Base-by-base conservation (phyloP, 352 stramenopile species). In the Thalassiosira mediterranea region DNA sequence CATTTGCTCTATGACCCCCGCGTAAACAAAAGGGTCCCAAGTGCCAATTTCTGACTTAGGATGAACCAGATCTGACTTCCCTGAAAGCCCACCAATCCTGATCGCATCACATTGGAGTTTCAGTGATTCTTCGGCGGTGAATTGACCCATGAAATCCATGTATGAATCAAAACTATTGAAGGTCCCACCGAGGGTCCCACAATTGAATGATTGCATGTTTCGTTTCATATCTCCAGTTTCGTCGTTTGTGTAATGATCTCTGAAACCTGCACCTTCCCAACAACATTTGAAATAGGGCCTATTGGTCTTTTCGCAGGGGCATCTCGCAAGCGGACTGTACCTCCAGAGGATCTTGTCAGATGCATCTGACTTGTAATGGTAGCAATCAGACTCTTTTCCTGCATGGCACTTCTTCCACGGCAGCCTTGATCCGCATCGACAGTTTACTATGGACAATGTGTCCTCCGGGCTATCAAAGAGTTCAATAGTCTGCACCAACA, bases 211-310 rank as follows among this genome's bases (percentile, higher is more conserved):
- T n/a, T n/a, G n/a, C n/a, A n/a, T n/a, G n/a, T n/a, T n/a, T n/a
- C n/a, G n/a, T n/a, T n/a, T n/a, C n/a, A n/a, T n/a, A n/a, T 51
- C 42, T 11, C 17, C 21, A 26, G 42, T 51, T 51, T 51, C 26
- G 42, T 51, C 42, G 11, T 21, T 13, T 51, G 21, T 17, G 13
- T 51, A 51, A 8, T 51, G 26, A 26, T 51, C 42, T 51, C 42
- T 51, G 11, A 26, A 21, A 51, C 17, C 42, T 26, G 42, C 26
- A 5, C 26, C 42, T 3, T 51, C 42, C 42, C 42, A 51, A n/a
- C 42, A 51, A 51, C 42, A 51, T 21, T 51, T 51, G 42, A 51
- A 51, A 51, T 51, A 10, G 26, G 26, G 21, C 42, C 26, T 51
- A 4, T 51, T 51, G 17, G 42, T 51, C 26, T n/a, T 51, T 11